Conservation (phyloP, 352 stramenopile genomes). For the Plasmopara halstedii region DNA sequence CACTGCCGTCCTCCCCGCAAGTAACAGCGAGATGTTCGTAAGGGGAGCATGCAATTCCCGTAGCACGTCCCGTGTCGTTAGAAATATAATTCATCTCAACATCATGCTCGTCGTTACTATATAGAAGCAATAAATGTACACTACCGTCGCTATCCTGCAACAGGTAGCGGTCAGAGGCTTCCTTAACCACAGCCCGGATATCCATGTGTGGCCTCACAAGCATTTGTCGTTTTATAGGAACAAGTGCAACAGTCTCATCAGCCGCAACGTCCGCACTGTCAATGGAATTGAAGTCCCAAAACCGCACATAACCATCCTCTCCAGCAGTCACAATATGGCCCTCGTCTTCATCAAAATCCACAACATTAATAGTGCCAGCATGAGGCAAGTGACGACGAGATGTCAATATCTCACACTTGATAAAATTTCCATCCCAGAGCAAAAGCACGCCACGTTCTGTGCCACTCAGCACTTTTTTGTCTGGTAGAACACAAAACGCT, state of each 20-base stretch:
- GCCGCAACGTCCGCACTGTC: constrained; percentile 79
- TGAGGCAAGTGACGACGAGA: constrained; percentile 64
- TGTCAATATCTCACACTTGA: constrained; percentile 89
- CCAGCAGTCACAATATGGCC: constrained; percentile 58
- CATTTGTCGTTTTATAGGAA: constrained; percentile 59
- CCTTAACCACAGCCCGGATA: constrained; percentile 58
- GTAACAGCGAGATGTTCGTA: constrained; percentile 83
- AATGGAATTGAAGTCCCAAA: constrained; percentile 83
- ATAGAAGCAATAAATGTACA: constrained; percentile 42
- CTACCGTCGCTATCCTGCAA: constrained; percentile 50
- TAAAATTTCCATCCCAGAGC: constrained; percentile 94
- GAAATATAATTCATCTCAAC: constrained; percentile 49
- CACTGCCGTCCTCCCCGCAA: constrained; percentile 75
- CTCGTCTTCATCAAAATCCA: constrained; percentile 45
- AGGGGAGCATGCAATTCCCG: constrained; percentile 69
- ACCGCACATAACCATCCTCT: constrained; percentile 84
- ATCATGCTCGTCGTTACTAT: constrained; percentile 28
- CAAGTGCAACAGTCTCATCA: constrained; percentile 69
- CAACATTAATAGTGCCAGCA: constrained; percentile 58
- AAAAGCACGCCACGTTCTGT: constrained; percentile 83
- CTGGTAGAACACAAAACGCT: constrained; percentile 90
- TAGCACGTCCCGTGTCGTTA: constrained; percentile 62
- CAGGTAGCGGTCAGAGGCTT: constrained; percentile 35
- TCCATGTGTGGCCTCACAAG: constrained; percentile 48
- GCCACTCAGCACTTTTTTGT: constrained; percentile 90